Percentiles rank a stretch among this genome's conserved stretches.
phyloP scores from a whole-genome alignment of 139 green algal genomes.

The Volvox africanus region DNA sequence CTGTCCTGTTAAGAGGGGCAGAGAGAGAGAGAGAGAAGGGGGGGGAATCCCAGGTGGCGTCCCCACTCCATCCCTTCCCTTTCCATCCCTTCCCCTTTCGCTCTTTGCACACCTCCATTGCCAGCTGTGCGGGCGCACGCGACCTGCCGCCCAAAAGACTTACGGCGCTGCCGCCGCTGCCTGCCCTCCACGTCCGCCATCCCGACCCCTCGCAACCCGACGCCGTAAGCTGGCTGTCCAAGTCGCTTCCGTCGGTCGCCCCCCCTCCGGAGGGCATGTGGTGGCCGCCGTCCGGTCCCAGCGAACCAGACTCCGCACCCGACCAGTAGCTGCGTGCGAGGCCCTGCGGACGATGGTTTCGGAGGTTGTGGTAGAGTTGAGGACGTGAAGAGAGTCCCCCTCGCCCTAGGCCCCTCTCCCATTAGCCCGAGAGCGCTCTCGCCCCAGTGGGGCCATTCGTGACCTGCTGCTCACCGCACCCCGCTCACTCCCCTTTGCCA shows the following conservation, averaged over 20 bases:
- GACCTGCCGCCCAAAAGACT: not conserved
- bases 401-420: no score
- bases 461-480: no score
- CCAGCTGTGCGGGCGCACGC: not conserved
- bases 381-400: no score
- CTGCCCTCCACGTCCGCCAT: not conserved
- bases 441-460: no score
- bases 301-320: not conserved
- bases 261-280: not conserved
- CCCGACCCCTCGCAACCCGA: not conserved
- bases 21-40: not conserved
- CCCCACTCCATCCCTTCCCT: not conserved
- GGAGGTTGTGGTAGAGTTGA: not conserved
- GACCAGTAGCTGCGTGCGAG: not conserved
- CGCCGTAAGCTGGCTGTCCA: conserved; percentile 14
- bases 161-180: not conserved
- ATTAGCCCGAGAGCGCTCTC: not conserved
- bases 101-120: conserved; percentile 9
- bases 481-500: not conserved
- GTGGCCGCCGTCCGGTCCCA: not conserved
- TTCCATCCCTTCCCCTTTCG: not conserved
- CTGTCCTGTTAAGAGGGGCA: not conserved
- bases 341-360: not conserved
- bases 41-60: not conserved
- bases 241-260: no score